Base-by-base conservation (phyloP, 108 stramenopile species). In the Skeletonema potamos region DNA sequence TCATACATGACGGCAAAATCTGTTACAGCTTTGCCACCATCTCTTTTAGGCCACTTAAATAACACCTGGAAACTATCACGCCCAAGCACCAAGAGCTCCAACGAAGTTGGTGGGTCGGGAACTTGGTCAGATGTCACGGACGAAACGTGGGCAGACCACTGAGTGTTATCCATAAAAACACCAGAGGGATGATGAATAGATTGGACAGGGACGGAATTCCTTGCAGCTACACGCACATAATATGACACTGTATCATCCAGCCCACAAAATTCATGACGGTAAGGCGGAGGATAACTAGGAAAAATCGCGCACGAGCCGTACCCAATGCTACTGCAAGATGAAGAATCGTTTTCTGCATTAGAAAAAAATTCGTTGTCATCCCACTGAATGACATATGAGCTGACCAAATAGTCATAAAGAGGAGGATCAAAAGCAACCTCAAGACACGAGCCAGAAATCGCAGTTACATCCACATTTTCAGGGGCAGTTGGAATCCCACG, bases 311-410 rank as follows among this genome's bases (percentile, higher is more conserved):
- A 91, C 37, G 61, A 58, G 24, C 89, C 92, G 60, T 74, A 87
- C 3, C 75, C 80, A 18, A 44, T 26, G 48, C 74, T 81, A 9
- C 54, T 54, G 65, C 89, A 89, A 9, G 79, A 75, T 20, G 87
- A 82, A 2, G 66, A 41, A 34, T 54, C 67, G 20, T 43, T 48
- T 27, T 58, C 66, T 27, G 79, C 86, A 27, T 68, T 58, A 17
- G 39, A 22, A 66, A 95, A 93, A 3, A 33, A 37, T 32, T 63
- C 54, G 18, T 48, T 66, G 15, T 81, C 70, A 72, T 95, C 93
- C 87, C 89, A 93, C 72, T 95, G 87, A 17, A 95, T 69, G 27
- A 68, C 54, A 64, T 90, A 95, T 13, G 84, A 73, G 15, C 54
- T 41, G 43, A 95, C 75, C 26, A 72, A 57, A 24, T 79, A 84